Evolutionary conservation across 1,139 yeast species (phyloP), one percentile per base, ranked within the genome.

Genomic region (Saccharomyces hybrid): DNA sequence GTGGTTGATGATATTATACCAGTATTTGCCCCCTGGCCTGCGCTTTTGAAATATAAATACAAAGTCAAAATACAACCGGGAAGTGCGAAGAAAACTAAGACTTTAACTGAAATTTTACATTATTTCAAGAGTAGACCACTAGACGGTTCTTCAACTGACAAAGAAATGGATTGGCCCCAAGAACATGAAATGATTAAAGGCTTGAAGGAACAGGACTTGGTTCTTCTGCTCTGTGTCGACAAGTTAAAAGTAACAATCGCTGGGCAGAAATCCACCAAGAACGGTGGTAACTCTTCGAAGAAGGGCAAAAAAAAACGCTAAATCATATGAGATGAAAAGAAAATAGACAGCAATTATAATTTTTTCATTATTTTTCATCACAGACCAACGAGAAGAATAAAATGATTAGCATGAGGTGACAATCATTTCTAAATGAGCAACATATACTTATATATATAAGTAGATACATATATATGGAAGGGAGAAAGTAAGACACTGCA

Each of bases 51-150:
- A 68, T 81, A 79, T 71, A 86, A 88, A 68, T 90, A 87, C 72
- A 90, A 89, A 68, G 85, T 88, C 44, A 91, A 93, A 70, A 73
- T 93, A 47, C 89, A 84, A 61, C 95, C 96, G 0, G 99, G 99
- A 0, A 76, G 79, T 48, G 84, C 85, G 28, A 93, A 95, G 70
- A 93, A 91, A 70, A 96, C 97, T 2, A 93, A 93, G 66, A 84
- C 95, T 0, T 76, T 89, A 42, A 78, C 78, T 56, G 97, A 90
- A 57, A 76, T 82, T 1, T 63, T 90, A 53, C 78, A 81, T 58
- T 78, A 78, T 61, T 83, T 90, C 65, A 72, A 77, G 49, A 75
- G 73, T 38, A 75, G 89, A 55, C 81, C 83, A 57, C 66, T 80
- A 26, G 93, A 85, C 61, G 57, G 72, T 2, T 64, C 73, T 9